A percentile compares a stretch with the other conserved stretches of the same genome.
phyloP scores from a whole-genome alignment of 2,329 filamentous ascomycete species.

The Botrytis byssoidea region DNA sequence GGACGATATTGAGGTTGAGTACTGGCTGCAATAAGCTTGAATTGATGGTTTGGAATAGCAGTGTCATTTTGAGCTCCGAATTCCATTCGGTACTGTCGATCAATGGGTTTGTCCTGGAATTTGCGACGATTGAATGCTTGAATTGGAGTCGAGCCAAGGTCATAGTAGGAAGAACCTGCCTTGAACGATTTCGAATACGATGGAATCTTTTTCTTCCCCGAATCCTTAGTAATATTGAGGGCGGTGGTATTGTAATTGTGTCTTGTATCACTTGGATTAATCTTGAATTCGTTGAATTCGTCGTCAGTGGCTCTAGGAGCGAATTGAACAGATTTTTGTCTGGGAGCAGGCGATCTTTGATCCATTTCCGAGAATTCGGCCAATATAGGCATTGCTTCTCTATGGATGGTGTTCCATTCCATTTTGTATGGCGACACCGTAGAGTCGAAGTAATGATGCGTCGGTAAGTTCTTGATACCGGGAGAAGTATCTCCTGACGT shows the following conservation, averaged over 20 bases:
- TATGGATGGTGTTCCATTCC: neutral
- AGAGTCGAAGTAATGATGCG: neutral
- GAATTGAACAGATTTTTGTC: constrained; percentile 25
- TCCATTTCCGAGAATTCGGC: neutral
- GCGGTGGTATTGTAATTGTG: neutral
- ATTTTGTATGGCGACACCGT: neutral
- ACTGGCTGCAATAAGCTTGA: constrained; percentile 9
- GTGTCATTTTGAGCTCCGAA: neutral
- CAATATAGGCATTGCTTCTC: neutral
- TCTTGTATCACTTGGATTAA: neutral
- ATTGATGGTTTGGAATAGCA: neutral
- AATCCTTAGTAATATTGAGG: neutral
- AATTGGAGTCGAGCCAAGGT: neutral
- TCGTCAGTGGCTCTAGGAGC: constrained; percentile 25
- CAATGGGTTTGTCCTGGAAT: neutral
- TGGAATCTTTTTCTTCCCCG: neutral
- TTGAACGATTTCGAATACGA: neutral
- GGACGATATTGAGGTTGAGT: constrained; percentile 17
- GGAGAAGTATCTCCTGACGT: constrained; percentile 8
- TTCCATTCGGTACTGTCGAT: neutral
- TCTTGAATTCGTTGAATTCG: constrained; percentile 13
- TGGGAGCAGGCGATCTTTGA: neutral
- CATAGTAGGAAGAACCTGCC: neutral
- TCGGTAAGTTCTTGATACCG: constrained; percentile 16
- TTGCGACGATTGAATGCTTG: neutral